Percentiles rank a stretch among this genome's conserved stretches.
Conservation (phyloP, 768 basidiomycete species). For the Lactarius trivialis region DNA sequence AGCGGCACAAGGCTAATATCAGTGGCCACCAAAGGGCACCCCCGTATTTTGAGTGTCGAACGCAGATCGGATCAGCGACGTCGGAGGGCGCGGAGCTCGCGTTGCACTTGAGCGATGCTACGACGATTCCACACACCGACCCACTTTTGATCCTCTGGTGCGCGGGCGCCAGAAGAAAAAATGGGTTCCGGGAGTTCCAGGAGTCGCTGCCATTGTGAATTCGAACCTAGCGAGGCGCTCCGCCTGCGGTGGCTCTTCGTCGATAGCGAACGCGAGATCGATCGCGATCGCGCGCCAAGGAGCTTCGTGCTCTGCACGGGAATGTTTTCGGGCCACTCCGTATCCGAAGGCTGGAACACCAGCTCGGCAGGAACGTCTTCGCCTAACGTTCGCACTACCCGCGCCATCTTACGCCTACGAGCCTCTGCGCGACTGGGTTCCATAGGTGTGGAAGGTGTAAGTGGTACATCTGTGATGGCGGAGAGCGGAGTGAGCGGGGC, state of each 20-base stretch:
- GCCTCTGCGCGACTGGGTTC: slow-evolving; percentile 3
- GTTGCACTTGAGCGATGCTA: slow-evolving; percentile 21
- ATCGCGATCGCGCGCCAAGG: neutral
- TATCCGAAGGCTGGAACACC: slow-evolving; percentile 22
- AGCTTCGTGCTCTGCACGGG: neutral
- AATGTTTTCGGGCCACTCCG: neutral
- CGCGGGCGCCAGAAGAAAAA: slow-evolving; percentile 16
- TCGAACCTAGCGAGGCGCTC: slow-evolving; percentile 12
- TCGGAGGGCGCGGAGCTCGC: slow-evolving; percentile 35
- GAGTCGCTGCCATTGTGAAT: neutral
- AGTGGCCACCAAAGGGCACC: neutral
- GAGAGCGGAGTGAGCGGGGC: slow-evolving; percentile 31
- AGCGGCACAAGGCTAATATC: neutral
- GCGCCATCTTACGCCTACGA: slow-evolving; percentile 22
- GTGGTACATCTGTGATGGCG: neutral
- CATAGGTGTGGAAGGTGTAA: slow-evolving; percentile 9
- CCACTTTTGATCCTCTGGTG: slow-evolving; percentile 20
- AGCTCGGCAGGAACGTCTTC: slow-evolving; percentile 29
- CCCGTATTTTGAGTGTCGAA: neutral
- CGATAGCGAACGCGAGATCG: neutral
- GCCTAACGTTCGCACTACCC: slow-evolving; percentile 28
- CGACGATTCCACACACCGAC: slow-evolving; percentile 22
- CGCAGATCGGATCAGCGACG: neutral
- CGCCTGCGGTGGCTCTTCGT: slow-evolving; percentile 7
- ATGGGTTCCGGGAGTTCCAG: slow-evolving; percentile 4